Evolutionary conservation across 2,329 filamentous ascomycete genomes (phyloP), one percentile per base, ranked within the genome.

Genomic region (Talaromyces sp.): DNA sequence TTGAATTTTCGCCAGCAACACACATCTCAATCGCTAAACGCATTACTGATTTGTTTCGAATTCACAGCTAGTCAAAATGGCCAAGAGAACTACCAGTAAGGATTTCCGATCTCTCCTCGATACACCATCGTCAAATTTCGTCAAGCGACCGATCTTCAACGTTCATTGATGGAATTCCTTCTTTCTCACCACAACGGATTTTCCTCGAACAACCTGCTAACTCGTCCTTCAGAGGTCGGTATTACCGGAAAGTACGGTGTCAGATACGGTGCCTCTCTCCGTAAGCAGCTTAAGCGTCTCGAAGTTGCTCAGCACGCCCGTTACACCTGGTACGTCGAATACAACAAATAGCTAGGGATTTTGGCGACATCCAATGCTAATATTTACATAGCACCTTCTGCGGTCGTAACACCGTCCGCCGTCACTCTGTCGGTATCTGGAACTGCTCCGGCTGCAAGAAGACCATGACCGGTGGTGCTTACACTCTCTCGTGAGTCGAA

Each of bases 281-380:
- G 93, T 85, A 98, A 98, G 89, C 93, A 93, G 83, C 90, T 95
- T 80, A 98, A 98, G 92, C 97, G 97, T 91, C 97, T 97, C 91
- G 95, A 98, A 90, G 91, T 98, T 83, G 91, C 92, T 78, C 95
- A 98, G 85, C 95, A 99, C 88, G 92, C 93, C 85, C 91, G 91
- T 82, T 98, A 97, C 83, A 89, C 89, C 80, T 98, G 64, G 64
- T 66, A 66, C 19, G 65, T 63, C 51, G 51, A 27, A 58, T 40
- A 40, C 15, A 59, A 31, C 56, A 31, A 13, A 8, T 2, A 49
- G 59, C 59, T 10, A 38, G 19, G 54, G 22, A 3, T 17, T 25
- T 22, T 27, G 10, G 5, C 34, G 36, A 22, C n/a, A 40, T 8
- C 15, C 13, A 38, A 38, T 36, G 31, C 62, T 64, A 64, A 64